Evolutionary conservation across 139 green algal species (phyloP), one percentile per base, ranked within the genome.

Genomic region (Coelastrella sp.): DNA sequence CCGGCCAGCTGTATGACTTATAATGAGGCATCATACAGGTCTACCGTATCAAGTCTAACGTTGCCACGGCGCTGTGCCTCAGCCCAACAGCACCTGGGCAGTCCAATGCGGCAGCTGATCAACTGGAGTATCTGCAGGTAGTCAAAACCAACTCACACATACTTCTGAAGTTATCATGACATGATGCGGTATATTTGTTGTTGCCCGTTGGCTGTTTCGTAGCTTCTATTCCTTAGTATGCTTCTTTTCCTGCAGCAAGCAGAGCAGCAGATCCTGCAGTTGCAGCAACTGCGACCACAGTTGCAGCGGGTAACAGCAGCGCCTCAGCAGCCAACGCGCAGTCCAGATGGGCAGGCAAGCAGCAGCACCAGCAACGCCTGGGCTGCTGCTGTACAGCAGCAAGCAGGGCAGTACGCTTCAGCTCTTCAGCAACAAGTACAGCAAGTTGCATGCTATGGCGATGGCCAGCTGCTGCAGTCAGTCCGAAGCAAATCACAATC

Each of bases 351-450:
- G n/a, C n/a, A n/a, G n/a, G n/a, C n/a, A n/a, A n/a, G n/a, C n/a
- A 84, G 57, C 38, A 37, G 59, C 13, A 35, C 38, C 17, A 57
- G 37, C 62, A 30, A 67, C 21, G 38, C 57, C 32, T 67, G 57
- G 76, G n/a, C 43, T 5, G 30, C 15, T 40, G 15, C 8, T 2
- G 50, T 43, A 25, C 57, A 84, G 37, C 76, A 81, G 73, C 57
- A 72, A 30, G 76, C 76, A 23, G 32, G 57, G 11, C 76, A 57
- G 53, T 62, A 62, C 2, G 37, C 57, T 3, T 11, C 48, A 40
- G 76, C 37, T 15, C 76, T 74, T 25, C 76, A 84, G 57, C 76
- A 84, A 38, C 76, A 84, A 37, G 38, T 74, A 23, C 51, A 72
- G 23, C 32, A 32, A 68, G 48, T 50, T 23, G 23, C 50, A n/a